These are phyloP conservation scores for Leishmania martiniquensis DNA, from an alignment of 208 protist species.

Conservation along the genomic window DNA sequence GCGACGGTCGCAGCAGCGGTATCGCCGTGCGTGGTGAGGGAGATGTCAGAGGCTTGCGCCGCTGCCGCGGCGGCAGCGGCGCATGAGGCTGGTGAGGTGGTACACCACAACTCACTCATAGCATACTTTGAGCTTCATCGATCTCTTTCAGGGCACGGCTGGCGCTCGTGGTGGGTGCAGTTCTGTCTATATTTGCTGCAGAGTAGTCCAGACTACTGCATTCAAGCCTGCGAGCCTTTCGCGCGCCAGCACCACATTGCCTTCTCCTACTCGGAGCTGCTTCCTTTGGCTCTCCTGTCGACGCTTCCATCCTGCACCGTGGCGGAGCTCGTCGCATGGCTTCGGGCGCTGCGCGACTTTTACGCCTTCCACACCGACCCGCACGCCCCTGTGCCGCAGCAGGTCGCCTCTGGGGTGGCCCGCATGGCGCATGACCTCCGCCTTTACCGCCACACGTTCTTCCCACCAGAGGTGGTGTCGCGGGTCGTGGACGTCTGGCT, in stretches of 20 bases:
- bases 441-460: conserved; percentile 57
- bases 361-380: conserved; percentile 43
- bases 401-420: conserved; percentile 62
- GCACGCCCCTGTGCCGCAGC: conserved; percentile 49
- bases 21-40: conserved; percentile 1
- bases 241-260: conserved; percentile 61
- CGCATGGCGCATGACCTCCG: conserved; percentile 67
- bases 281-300: conserved; percentile 75
- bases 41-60: neutral
- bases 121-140: conserved; percentile 53
- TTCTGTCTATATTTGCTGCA: conserved; percentile 65
- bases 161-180: conserved; percentile 76
- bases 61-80: neutral
- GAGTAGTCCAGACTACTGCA: conserved; percentile 52
- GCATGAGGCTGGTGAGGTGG: conserved; percentile 25
- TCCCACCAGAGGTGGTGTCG: conserved; percentile 42
- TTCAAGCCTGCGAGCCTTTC: conserved; percentile 61
- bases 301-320: conserved; percentile 49
- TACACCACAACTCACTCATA: conserved; percentile 26
- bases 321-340: conserved; percentile 48
- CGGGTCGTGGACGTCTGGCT: conserved; percentile 52
- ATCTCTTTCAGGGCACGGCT: conserved; percentile 42
- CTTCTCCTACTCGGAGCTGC: conserved; percentile 70
- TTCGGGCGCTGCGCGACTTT: conserved; percentile 65
- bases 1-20: neutral